Conservation (phyloP, 2,329 filamentous ascomycete genomes). For the Plenodomus tracheiphilus region DNA sequence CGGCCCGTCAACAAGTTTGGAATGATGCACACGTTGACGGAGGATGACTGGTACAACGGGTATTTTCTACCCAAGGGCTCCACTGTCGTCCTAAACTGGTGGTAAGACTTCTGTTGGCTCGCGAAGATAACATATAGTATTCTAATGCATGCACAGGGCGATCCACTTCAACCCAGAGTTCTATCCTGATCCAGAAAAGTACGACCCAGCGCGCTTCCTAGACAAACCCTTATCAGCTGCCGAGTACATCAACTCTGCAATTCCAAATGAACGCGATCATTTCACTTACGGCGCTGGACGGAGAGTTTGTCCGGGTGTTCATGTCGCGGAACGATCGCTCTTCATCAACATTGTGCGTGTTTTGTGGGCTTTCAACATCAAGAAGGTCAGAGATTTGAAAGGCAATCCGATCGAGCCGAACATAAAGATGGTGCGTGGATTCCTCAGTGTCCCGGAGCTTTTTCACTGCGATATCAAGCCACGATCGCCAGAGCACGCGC, state of each 20-base stretch:
- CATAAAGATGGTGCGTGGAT: no score
- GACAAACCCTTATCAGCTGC: conserved; percentile 27
- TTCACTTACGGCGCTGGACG: conserved; percentile 47
- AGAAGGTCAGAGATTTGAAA: no score
- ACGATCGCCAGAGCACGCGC: no score
- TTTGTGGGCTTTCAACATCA: conserved; percentile 53
- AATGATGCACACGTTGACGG: conserved; percentile 32
- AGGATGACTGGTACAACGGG: conserved; percentile 43
- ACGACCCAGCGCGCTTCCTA: conserved; percentile 51
- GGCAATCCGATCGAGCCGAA: no score
- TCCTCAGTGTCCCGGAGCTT: no score
- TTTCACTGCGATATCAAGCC: no score
- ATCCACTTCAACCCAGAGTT: conserved; percentile 46
- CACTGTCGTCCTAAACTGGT: conserved; percentile 42
- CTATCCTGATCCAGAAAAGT: conserved; percentile 44
- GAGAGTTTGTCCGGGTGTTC: conserved; percentile 48
- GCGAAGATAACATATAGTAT: background rate
- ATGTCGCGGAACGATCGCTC: conserved; percentile 48
- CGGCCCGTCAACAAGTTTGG: conserved; percentile 24
- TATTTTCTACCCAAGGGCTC: conserved; percentile 49
- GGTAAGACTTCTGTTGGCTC: conserved; percentile 24
- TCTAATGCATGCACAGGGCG: background rate
- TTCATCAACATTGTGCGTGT: conserved; percentile 49
- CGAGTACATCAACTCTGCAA: conserved; percentile 29
- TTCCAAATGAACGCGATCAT: conserved; percentile 28